Base-by-base conservation (phyloP, 805 yeast species). In the Clavispora vitiphila region DNA sequence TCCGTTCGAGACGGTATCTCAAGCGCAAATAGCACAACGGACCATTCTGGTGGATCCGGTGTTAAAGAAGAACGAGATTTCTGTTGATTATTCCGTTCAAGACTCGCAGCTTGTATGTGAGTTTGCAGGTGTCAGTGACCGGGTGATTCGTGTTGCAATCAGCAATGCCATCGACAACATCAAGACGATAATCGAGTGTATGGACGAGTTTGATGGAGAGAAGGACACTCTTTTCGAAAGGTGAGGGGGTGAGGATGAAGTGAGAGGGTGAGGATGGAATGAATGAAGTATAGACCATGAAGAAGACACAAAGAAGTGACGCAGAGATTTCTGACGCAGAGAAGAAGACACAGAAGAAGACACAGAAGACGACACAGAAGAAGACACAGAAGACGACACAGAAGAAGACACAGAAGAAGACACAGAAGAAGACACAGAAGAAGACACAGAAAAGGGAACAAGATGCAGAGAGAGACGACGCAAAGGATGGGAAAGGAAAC, bases 101-200 rank as follows among this genome's bases (percentile, higher is more conserved):
- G 74, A 58, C 2, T 54, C 49, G 15, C 47, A 46, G 0, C 65
- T 87, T 31, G 44, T 58, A 2, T 74, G 81, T 22, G 47, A 53
- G 1, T 85, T 86, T 50, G 58, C 65, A 7, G 87, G 88, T 2
- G 69, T 71, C 0, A 80, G 86, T 38, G 95, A 85, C 49, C 67
- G 96, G 34, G 81, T 81, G 6, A 73, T 89, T 39, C 69, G 97
- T 47, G 95, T 88, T 5, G 95, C 95, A 8, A 86, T 85, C 15
- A 87, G 88, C 61, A 83, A 83, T 49, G 76, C 85, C 14, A 68
- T 90, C 41, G 96, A 88, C 56, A 82, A 81, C 47, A 60, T 87
- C 42, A 83, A 83, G 54, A 81, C 93, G 0, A 76, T 85, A 3
- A 67, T 88, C 1, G 96, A 89, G 65, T 82, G 95, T 42, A 67